A percentile compares a stretch with the other conserved stretches of the same genome.
Conservation (phyloP, 2,329 filamentous ascomycete genomes). For the Rhinocladiella mackenziei region DNA sequence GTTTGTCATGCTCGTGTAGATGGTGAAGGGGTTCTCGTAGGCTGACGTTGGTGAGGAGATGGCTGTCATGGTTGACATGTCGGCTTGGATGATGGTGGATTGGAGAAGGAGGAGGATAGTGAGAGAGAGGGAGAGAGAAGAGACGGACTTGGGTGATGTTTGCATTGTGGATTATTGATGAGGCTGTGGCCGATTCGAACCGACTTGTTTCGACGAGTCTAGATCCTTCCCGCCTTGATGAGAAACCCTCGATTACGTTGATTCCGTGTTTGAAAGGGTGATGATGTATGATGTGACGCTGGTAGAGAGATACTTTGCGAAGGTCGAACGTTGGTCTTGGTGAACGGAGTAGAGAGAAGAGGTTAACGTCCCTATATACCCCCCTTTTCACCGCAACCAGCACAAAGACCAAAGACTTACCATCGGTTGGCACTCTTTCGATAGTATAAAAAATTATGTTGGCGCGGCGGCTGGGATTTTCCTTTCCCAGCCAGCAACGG, state of each 20-base stretch:
- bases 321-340: background rate
- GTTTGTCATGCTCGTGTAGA: constrained; percentile 48
- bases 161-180: constrained; percentile 9
- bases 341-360: background rate
- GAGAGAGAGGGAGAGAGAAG: constrained; percentile 9
- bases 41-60: constrained; percentile 16
- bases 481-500: background rate
- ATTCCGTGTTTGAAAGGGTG: too few relatives aligned
- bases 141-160: background rate
- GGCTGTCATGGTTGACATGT: constrained; percentile 3
- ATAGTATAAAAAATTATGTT: constrained; percentile 9
- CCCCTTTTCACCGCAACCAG: constrained; percentile 9
- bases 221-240: too few relatives aligned
- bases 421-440: constrained; percentile 1
- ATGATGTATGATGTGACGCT: background rate
- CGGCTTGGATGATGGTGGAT: constrained; percentile 2
- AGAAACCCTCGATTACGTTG: too few relatives aligned
- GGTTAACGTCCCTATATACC: background rate
- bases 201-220: too few relatives aligned
- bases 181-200: too few relatives aligned
- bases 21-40: constrained; percentile 44
- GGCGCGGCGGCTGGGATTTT: constrained; percentile 7
- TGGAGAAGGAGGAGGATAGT: constrained; percentile 14
- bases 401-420: constrained; percentile 6
- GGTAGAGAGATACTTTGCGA: background rate